phyloP scores from a whole-genome alignment of 2,329 filamentous ascomycete species.

The Fusarium subglutinans region DNA sequence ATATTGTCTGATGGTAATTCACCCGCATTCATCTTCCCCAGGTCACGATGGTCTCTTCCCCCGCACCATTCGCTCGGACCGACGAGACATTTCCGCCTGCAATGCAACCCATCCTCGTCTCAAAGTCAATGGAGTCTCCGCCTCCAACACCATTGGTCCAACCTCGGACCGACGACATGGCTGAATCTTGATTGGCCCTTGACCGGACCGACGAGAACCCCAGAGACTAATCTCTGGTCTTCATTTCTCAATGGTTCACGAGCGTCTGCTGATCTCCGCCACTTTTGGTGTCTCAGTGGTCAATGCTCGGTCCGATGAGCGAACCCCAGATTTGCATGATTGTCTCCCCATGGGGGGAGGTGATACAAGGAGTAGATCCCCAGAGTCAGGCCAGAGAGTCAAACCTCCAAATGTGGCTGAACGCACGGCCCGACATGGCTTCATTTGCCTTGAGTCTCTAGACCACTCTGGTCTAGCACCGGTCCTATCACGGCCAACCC shows the following conservation, averaged over 20 bases:
- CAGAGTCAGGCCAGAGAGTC: neutral
- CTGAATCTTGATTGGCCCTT: neutral
- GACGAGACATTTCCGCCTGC: neutral
- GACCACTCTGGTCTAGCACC: neutral
- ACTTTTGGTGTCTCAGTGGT: neutral
- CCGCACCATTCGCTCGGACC: slow-evolving; percentile 22
- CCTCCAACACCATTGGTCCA: neutral
- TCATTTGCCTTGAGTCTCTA: neutral
- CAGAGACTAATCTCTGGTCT: neutral
- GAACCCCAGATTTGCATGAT: slow-evolving; percentile 16
- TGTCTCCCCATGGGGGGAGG: slow-evolving; percentile 22
- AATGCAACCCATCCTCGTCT: neutral
- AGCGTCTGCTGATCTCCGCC: neutral
- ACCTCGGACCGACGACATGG: slow-evolving; percentile 23
- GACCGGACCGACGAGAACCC: slow-evolving; percentile 22
- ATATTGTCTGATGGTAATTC: neutral
- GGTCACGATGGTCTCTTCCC: neutral
- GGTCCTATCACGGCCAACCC: slow-evolving; percentile 17
- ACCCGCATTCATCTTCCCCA: neutral
- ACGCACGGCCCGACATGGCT: neutral
- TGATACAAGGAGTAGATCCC: too few relatives aligned
- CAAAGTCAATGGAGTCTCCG: neutral
- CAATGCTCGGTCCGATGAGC: slow-evolving; percentile 15
- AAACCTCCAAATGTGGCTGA: neutral
- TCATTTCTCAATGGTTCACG: neutral